Base-by-base conservation (phyloP, 2,329 filamentous ascomycete species). In the Colletotrichum musae region DNA sequence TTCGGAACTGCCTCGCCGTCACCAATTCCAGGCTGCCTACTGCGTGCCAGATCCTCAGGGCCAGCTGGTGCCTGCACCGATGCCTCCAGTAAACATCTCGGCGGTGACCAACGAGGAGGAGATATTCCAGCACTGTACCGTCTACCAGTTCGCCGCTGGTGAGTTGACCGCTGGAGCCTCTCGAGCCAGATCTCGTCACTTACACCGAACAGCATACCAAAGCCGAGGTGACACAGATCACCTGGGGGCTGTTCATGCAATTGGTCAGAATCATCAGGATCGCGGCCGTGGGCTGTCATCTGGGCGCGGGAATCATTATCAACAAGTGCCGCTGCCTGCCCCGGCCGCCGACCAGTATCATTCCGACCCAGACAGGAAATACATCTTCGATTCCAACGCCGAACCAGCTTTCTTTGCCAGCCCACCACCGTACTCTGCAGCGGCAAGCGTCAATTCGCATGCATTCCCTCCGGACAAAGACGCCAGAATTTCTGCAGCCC, bases 41-140 rank as follows among this genome's bases (percentile, higher is more conserved):
- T 69, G 56, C 56, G 62, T 69, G 2, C 56, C 54, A n/a, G 58
- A 69, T 28, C 12, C 56, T 9, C 56, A 65, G n/a, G 66, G 66
- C 6, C 66, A 69, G 26, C 28, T 66, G 10, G 56, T 69, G 16
- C 61, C 54, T 15, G 66, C 56, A 6, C 62, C 66, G 39, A 69
- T 69, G 50, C 54, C 66, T 28, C 56, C 63, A n/a, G 66, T 60
- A 41, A 66, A 65, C 7, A 13, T 69, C 16, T 69, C 66, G 13
- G 66, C 66, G 5, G 66, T 66, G 4, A 66, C 62, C 5, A 69
- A 51, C 18, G 62, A 69, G 18, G 54, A 66, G n/a, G 66, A 69
- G n/a, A 54, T 69, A 5, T 69, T 54, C 28, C 47, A 69, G 36
- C 66, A 69, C 56, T 69, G 66, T 62, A 69, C 62, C 36, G 66